Percentiles rank a stretch among this genome's conserved stretches.
These are phyloP conservation scores for Rhodotorula sp. DNA, from an alignment of 1,284 basidiomycete genomes.

Conservation along the genomic window DNA sequence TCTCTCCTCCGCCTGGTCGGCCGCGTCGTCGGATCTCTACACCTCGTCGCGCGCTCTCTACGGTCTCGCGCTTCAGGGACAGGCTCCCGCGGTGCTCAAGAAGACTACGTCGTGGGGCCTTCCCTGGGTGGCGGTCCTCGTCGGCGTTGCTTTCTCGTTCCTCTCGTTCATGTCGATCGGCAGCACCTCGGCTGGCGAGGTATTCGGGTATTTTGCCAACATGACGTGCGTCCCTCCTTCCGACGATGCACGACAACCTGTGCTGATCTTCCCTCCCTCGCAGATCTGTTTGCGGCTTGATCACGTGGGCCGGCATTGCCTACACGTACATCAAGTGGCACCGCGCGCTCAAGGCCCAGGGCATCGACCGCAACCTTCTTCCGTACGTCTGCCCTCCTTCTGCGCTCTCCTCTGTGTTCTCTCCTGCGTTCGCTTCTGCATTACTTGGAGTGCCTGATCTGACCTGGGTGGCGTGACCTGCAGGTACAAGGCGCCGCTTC, in stretches of 20 bases:
- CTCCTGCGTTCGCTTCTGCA: slow-evolving; percentile 33
- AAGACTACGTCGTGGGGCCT: slow-evolving; percentile 69
- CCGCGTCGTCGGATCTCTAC: slow-evolving; percentile 60
- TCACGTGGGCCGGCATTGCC: slow-evolving; percentile 60
- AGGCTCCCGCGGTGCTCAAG: slow-evolving; percentile 61
- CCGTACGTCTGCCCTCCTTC: slow-evolving; percentile 52
- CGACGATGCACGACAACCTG: neutral
- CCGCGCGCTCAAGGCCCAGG: slow-evolving; percentile 62
- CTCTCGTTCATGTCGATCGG: slow-evolving; percentile 64
- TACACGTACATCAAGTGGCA: slow-evolving; percentile 70
- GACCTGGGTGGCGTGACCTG: no score
- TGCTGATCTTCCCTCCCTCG: neutral
- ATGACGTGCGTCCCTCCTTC: neutral
- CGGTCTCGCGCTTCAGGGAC: slow-evolving; percentile 55
- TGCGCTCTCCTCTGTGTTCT: neutral
- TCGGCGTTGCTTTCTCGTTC: slow-evolving; percentile 67
- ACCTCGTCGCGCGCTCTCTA: slow-evolving; percentile 59
- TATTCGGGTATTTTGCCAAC: slow-evolving; percentile 35
- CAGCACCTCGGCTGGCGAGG: slow-evolving; percentile 23
- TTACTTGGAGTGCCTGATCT: neutral
- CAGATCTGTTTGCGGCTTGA: slow-evolving; percentile 54
- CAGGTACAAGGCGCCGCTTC: slow-evolving; percentile 32
- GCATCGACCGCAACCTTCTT: slow-evolving; percentile 59
- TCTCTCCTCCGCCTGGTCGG: slow-evolving; percentile 58
- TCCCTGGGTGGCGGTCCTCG: slow-evolving; percentile 69